These are phyloP conservation scores for Zychaea mexicana DNA, from an alignment of 371 early-diverging fungal species.

Conservation along the genomic window DNA sequence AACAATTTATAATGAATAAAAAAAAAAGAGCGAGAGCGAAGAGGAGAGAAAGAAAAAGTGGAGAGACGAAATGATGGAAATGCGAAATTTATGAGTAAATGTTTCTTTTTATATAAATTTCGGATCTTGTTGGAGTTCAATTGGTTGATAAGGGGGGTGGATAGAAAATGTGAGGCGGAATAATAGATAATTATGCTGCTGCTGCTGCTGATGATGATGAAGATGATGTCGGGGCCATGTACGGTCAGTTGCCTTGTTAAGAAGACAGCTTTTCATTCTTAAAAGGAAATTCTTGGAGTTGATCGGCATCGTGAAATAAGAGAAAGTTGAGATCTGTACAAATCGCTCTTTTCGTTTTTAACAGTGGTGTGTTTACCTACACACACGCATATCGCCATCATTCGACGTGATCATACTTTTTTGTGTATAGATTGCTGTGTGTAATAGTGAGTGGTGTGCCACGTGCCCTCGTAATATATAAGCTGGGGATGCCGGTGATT, in stretches of 20 bases:
- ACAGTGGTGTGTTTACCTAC: too few species aligned
- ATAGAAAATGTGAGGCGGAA: too few species aligned
- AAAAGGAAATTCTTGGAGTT: not conserved
- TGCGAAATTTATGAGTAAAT: too few species aligned
- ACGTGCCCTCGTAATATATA: too few species aligned
- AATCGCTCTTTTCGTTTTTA: too few species aligned
- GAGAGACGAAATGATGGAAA: not conserved
- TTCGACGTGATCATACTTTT: not conserved
- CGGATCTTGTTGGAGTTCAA: too few species aligned
- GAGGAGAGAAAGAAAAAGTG: constrained; percentile 1
- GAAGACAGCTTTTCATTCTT: not conserved
- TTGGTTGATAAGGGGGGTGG: not conserved
- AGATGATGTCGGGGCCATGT: not conserved
- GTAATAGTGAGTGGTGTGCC: not conserved
- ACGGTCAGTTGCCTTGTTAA: not conserved
- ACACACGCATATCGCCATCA: not conserved
- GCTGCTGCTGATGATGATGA: too few species aligned
- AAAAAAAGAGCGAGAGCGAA: constrained; percentile 6
- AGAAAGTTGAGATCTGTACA: too few species aligned
- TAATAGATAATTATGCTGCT: too few species aligned
- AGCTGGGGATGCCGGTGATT: too few species aligned
- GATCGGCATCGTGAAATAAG: not conserved
- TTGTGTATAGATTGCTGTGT: not conserved
- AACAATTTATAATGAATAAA: constrained; percentile 10
- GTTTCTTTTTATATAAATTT: not conserved